Evolutionary conservation across 306 rosid genomes (phyloP).

Genomic region (Pachyrhizus erosus): DNA sequence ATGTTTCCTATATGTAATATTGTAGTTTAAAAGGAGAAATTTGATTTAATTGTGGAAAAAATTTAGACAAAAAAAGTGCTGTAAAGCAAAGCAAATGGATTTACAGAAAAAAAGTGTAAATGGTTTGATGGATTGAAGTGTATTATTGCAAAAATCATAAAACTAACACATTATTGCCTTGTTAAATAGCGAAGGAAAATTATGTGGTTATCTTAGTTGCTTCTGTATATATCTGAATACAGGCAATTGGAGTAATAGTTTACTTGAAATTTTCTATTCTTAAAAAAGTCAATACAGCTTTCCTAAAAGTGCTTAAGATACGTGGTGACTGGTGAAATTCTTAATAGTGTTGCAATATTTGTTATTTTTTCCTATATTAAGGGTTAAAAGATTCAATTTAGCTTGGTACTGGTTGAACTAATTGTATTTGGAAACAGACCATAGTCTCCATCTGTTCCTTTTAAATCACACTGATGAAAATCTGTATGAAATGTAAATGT

Average conservation of each 20-base stretch:
- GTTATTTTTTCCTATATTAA: background rate
- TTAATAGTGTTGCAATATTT: background rate
- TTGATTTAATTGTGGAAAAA: background rate
- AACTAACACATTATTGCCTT: background rate
- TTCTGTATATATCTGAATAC: background rate
- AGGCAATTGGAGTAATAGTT: background rate
- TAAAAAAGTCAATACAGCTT: background rate
- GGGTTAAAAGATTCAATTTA: background rate
- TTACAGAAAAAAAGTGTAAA: background rate
- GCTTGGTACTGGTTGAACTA: background rate
- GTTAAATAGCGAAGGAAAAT: slow-evolving; percentile 5
- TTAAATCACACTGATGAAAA: background rate
- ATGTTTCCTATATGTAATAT: background rate
- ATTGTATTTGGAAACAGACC: slow-evolving; percentile 19
- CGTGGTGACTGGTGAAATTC: background rate
- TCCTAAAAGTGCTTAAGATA: slow-evolving; percentile 3
- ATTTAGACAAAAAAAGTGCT: background rate
- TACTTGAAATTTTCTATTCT: background rate
- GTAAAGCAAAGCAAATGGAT: background rate
- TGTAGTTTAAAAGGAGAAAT: slow-evolving; percentile 6
- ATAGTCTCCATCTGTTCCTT: background rate
- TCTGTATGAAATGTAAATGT: background rate
- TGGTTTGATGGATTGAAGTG: slow-evolving; percentile 12
- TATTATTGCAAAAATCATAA: background rate
- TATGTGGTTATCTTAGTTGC: slow-evolving; percentile 6